Base-by-base conservation (phyloP, 2,329 filamentous ascomycete species). In the Anisogramma anomala region DNA sequence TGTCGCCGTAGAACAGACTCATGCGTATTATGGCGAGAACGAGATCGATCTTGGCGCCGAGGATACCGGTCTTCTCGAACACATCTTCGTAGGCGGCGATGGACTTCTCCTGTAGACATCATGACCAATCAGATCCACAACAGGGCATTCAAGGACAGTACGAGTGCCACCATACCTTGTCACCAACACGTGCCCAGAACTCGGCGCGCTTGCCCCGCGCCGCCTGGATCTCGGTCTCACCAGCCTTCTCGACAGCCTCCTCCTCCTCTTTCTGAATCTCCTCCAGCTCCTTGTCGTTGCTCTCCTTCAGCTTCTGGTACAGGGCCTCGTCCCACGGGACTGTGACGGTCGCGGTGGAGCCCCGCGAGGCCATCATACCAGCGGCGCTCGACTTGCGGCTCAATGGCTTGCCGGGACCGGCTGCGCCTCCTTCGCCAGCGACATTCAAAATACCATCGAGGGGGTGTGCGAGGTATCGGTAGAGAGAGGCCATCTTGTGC, bases 1-100 rank as follows among this genome's bases (percentile, higher is more conserved):
- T 88, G 64, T 98, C 91, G 50, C 88, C 87, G 59, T 94, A 98
- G 71, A 98, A 98, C 45, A 98, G 74, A 26, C 84, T 87, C 59
- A 95, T 81, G 46, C 91, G 85, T 67, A 96, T 89, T 67, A 96
- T 91, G 52, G 91, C 91, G 42, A 98, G 80, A 36, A 94, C 86
- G 39, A 98, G 72, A 62, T 98, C 91, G 61, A 98, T 98, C 71
- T 95, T 96, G 52, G 84, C 89, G 54, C 89, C 91, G 47, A 98
- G 74, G 53, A 95, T 86, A 49, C 88, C 84, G n/a, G 87, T 96
- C 72, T 95, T 95, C 59, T 96, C 88, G 53, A 95, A 85, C 41
- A 96, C 77, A 55, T 81, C 81, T 69, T 98, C 91, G 67, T 89
- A 94, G 40, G 84, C 82, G 44, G 85, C 77, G 55, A 96, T 84